These are phyloP conservation scores for Silene noctiflora DNA, from an alignment of 179 eudicot genomes.

Conservation along the genomic window DNA sequence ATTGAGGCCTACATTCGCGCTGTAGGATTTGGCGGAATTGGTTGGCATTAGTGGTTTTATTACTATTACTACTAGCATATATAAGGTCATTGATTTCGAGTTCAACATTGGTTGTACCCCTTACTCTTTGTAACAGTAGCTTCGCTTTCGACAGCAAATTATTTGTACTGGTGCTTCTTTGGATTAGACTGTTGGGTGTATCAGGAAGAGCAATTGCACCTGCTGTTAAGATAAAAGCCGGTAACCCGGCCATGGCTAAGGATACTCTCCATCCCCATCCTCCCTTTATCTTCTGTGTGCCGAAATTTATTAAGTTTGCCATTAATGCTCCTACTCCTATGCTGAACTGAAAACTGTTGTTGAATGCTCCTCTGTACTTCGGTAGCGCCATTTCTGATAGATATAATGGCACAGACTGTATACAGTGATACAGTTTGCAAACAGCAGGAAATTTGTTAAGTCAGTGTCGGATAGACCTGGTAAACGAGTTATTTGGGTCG, in stretches of 20 bases:
- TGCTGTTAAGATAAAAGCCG: conserved; percentile 25
- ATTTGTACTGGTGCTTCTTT: conserved; percentile 22
- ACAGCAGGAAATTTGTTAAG: too few species aligned
- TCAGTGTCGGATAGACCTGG: background rate
- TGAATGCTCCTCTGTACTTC: conserved; percentile 38
- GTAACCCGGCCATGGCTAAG: conserved; percentile 23
- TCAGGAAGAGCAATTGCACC: conserved; percentile 37
- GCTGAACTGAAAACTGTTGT: conserved; percentile 34
- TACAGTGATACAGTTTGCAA: background rate
- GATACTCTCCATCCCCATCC: conserved; percentile 42
- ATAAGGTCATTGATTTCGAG: conserved; percentile 28
- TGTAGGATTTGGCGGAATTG: conserved; percentile 15
- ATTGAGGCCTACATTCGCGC: conserved; percentile 30
- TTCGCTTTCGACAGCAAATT: conserved; percentile 18
- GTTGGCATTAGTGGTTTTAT: background rate
- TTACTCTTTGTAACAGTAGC: conserved; percentile 21
- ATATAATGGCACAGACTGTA: conserved; percentile 37
- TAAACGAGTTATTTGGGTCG: background rate
- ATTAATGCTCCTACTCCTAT: conserved; percentile 27
- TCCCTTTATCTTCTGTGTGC: conserved; percentile 24
- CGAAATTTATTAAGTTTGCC: conserved; percentile 26
- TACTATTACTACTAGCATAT: conserved; percentile 12
- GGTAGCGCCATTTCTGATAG: conserved; percentile 41
- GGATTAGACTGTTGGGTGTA: conserved; percentile 38
- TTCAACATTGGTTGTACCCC: conserved; percentile 32